phyloP scores from a whole-genome alignment of 805 yeast species.

The Wickerhamiella shivajii region DNA sequence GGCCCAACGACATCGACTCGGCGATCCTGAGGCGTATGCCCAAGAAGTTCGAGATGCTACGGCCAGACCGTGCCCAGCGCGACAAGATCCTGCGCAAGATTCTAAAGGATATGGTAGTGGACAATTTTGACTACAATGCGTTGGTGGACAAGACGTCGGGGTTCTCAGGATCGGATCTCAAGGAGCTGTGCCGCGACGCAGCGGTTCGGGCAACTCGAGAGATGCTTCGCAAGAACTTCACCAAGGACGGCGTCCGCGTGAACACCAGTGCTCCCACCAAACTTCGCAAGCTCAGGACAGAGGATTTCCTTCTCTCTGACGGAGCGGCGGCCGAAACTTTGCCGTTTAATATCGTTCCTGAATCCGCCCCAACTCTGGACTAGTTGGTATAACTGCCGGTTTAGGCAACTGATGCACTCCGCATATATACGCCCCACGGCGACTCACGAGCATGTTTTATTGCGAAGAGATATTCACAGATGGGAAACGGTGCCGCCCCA shows the following conservation, averaged over 20 bases:
- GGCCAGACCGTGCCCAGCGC: slow-evolving; percentile 60
- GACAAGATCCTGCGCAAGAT: slow-evolving; percentile 53
- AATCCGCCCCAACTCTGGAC: not conserved
- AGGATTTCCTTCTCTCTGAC: slow-evolving; percentile 40
- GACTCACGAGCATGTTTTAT: too few species aligned
- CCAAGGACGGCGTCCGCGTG: slow-evolving; percentile 24
- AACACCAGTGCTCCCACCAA: slow-evolving; percentile 4
- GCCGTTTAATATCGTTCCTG: slow-evolving; percentile 3
- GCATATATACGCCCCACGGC: too few species aligned
- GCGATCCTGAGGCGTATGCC: slow-evolving; percentile 92
- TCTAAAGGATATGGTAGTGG: slow-evolving; percentile 45
- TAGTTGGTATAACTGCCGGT: slow-evolving; percentile 1
- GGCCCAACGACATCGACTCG: slow-evolving; percentile 80
- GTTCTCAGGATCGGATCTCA: slow-evolving; percentile 78
- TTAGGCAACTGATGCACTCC: too few species aligned
- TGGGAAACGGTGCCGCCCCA: too few species aligned
- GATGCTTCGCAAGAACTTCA: slow-evolving; percentile 50
- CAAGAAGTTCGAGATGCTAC: slow-evolving; percentile 62
- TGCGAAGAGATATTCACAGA: too few species aligned
- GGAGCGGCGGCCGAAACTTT: slow-evolving; percentile 15
- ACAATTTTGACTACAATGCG: slow-evolving; percentile 41
- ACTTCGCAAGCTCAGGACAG: slow-evolving; percentile 33
- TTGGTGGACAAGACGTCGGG: slow-evolving; percentile 57
- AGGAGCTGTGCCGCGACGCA: slow-evolving; percentile 86
- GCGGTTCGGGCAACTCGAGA: slow-evolving; percentile 83